Evolutionary conservation across 2,329 filamentous ascomycete species (phyloP).

Genomic region (Neopestalotiopsis sp.): DNA sequence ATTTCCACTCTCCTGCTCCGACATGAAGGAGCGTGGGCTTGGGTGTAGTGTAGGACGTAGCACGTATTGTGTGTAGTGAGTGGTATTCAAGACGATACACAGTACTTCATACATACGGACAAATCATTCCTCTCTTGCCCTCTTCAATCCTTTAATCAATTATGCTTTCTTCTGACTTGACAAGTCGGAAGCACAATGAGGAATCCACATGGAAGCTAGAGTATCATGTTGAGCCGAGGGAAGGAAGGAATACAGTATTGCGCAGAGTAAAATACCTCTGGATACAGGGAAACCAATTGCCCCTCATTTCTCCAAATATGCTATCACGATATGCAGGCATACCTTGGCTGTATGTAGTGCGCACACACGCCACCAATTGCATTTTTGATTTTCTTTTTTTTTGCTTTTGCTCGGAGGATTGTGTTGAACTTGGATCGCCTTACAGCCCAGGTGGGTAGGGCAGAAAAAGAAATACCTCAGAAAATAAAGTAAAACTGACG

Average conservation of each 20-base stretch:
- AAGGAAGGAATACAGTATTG: too few species aligned
- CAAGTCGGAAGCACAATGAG: background rate
- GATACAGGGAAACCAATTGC: background rate
- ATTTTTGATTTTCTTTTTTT: too few species aligned
- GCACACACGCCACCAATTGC: too few species aligned
- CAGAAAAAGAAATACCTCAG: background rate
- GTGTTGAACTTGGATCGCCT: background rate
- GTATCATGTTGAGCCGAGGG: too few species aligned
- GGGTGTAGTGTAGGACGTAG: too few species aligned
- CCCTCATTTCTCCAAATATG: background rate
- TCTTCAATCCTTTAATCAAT: background rate
- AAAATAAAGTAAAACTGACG: too few species aligned
- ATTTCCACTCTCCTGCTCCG: background rate
- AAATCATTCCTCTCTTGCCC: background rate
- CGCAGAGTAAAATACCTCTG: background rate
- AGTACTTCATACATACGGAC: background rate
- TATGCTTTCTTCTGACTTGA: background rate
- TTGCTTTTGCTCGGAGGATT: too few species aligned
- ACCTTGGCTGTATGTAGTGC: too few species aligned
- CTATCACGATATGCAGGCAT: background rate
- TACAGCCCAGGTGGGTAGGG: background rate
- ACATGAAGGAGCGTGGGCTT: background rate
- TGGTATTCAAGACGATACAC: background rate
- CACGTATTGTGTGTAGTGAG: too few species aligned
- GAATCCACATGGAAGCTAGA: background rate